Conservation (phyloP, 192 early-diverging fungal genomes). For the Backusella sp. region DNA sequence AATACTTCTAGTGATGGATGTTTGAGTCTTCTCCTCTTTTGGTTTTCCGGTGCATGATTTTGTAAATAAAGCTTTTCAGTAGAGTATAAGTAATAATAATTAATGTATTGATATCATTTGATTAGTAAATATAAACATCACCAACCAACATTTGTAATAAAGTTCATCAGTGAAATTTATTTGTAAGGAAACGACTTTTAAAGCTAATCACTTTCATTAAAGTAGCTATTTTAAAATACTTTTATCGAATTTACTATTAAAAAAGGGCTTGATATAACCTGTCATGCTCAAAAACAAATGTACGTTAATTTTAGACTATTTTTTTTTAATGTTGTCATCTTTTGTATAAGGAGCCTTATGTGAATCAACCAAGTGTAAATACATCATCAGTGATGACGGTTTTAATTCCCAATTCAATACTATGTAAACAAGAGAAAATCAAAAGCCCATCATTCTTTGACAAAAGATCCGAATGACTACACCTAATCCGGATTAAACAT, state of each 20-base stretch:
- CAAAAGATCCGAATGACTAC: neutral
- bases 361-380: neutral
- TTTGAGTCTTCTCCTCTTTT: too few relatives aligned
- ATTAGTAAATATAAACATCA: neutral
- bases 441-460: neutral
- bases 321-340: neutral
- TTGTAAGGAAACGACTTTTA: neutral
- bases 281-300: neutral
- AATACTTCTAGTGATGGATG: too few relatives aligned
- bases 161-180: too few relatives aligned
- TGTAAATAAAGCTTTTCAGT: too few relatives aligned
- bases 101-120: neutral
- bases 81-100: neutral
- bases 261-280: neutral
- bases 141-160: neutral
- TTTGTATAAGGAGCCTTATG: neutral
- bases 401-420: neutral
- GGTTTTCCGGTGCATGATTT: too few relatives aligned
- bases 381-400: neutral
- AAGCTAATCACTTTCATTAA: neutral
- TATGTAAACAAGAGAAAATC: neutral
- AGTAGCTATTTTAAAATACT: neutral
- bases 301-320: neutral
- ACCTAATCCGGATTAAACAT: neutral
- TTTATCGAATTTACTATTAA: neutral